Conservation (phyloP, 2,329 filamentous ascomycete genomes). For the Claviceps monticola region DNA sequence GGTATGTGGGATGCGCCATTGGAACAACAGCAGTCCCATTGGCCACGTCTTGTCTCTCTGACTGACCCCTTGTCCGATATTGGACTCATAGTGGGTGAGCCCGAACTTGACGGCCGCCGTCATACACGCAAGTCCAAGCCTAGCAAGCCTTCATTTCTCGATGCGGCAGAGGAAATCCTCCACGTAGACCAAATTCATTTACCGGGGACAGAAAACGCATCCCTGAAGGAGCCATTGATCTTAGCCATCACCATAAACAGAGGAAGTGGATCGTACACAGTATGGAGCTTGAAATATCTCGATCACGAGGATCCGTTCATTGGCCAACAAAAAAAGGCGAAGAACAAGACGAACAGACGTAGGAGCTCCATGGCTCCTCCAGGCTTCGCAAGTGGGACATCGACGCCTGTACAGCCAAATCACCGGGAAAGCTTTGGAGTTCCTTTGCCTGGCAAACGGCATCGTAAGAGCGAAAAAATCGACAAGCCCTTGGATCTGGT, state of each 20-base stretch:
- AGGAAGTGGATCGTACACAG: slow-evolving; percentile 60
- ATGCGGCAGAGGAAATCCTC: slow-evolving; percentile 67
- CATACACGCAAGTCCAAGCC: slow-evolving; percentile 19
- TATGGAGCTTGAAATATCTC: slow-evolving; percentile 75
- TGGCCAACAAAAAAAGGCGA: slow-evolving; percentile 30
- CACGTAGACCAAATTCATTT: slow-evolving; percentile 61
- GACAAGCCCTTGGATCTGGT: slow-evolving; percentile 48
- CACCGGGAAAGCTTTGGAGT: slow-evolving; percentile 66
- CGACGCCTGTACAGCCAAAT: slow-evolving; percentile 59
- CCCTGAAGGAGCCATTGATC: slow-evolving; percentile 40
- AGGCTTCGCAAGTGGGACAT: slow-evolving; percentile 57
- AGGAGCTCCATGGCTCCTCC: slow-evolving; percentile 54
- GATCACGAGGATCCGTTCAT: slow-evolving; percentile 48
- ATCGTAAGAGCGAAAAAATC: slow-evolving; percentile 35
- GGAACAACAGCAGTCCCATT: slow-evolving; percentile 41
- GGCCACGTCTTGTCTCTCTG: slow-evolving; percentile 68
- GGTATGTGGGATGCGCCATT: slow-evolving; percentile 42
- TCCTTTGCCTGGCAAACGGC: slow-evolving; percentile 37
- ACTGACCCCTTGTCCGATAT: slow-evolving; percentile 78
- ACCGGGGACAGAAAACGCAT: slow-evolving; percentile 24
- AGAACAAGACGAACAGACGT: slow-evolving; percentile 35
- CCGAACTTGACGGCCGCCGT: slow-evolving; percentile 25
- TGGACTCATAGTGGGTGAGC: slow-evolving; percentile 59
- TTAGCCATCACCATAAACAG: slow-evolving; percentile 72
- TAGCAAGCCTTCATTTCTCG: slow-evolving; percentile 43